Evolutionary conservation across 441 rosid genomes (phyloP).

Genomic region (Adansonia gregorii): DNA sequence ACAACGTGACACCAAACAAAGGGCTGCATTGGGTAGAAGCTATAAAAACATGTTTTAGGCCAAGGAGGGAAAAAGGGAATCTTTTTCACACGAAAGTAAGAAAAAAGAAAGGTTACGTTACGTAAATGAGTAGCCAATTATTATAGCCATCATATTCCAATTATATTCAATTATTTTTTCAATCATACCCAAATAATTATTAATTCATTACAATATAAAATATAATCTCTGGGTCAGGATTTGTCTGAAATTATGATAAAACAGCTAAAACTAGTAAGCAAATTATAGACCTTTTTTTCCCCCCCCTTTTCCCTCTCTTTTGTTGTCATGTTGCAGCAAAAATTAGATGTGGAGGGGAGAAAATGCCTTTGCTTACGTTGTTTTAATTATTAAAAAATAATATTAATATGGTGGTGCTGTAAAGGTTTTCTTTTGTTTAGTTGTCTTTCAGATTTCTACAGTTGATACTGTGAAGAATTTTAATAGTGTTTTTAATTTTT

Average conservation of each 20-base stretch:
- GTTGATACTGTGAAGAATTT: not conserved
- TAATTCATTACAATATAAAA: not conserved
- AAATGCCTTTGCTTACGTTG: not conserved
- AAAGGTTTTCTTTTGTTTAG: not conserved
- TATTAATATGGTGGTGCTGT: not conserved
- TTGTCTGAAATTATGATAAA: not conserved
- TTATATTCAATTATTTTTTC: not conserved
- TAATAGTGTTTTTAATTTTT: no score
- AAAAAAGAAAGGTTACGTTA: slow-evolving; percentile 20
- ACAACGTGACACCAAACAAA: slow-evolving; percentile 10
- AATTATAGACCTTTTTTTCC: not conserved
- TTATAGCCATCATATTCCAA: slow-evolving; percentile 3
- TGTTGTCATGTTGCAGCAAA: not conserved
- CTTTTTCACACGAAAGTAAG: not conserved
- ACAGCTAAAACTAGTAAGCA: not conserved
- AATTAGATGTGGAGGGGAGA: not conserved
- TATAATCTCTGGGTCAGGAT: not conserved
- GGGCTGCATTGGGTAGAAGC: not conserved
- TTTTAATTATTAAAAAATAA: not conserved
- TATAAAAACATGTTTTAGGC: not conserved
- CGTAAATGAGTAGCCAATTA: not conserved
- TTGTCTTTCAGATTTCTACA: not conserved
- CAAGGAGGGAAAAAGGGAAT: not conserved
- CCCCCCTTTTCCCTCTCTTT: not conserved
- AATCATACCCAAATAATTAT: not conserved